Conservation (phyloP, 2,329 filamentous ascomycete genomes). For the Colletotrichum liriopes region DNA sequence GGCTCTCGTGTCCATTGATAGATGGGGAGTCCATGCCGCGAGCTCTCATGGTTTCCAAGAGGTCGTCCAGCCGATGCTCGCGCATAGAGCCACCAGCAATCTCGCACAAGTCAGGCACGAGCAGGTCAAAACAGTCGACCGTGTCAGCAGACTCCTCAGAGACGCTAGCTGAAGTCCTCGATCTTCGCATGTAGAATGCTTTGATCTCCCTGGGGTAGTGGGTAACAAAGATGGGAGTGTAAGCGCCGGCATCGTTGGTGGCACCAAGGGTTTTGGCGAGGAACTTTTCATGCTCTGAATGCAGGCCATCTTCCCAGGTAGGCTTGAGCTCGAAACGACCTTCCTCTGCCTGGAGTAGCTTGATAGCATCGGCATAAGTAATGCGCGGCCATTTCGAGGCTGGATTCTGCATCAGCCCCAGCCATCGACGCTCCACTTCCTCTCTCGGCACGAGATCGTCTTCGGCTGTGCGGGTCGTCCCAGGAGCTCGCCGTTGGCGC, state of each 20-base stretch:
- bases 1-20: conserved; percentile 45
- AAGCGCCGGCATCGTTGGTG: conserved; percentile 59
- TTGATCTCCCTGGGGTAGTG: conserved; percentile 92
- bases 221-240: conserved; percentile 88
- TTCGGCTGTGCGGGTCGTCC: conserved; percentile 44
- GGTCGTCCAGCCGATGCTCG: conserved; percentile 80
- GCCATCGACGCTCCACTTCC: conserved; percentile 79
- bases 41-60: conserved; percentile 79
- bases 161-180: conserved; percentile 39
- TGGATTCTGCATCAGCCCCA: conserved; percentile 68
- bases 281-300: conserved; percentile 94
- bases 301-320: conserved; percentile 81
- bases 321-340: conserved; percentile 78
- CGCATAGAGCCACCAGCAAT: conserved; percentile 91
- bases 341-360: conserved; percentile 74
- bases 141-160: conserved; percentile 61
- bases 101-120: conserved; percentile 89
- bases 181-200: conserved; percentile 81
- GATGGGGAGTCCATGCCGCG: conserved; percentile 72
- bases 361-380: conserved; percentile 85
- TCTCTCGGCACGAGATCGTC: conserved; percentile 61
- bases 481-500: conserved; percentile 44
- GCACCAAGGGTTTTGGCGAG: conserved; percentile 78
- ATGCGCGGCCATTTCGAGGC: conserved; percentile 80
- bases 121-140: conserved; percentile 91